Evolutionary conservation across 495 filamentous ascomycete genomes (phyloP), one percentile per base, ranked within the genome.

Genomic region (Aspergillus asperescens): DNA sequence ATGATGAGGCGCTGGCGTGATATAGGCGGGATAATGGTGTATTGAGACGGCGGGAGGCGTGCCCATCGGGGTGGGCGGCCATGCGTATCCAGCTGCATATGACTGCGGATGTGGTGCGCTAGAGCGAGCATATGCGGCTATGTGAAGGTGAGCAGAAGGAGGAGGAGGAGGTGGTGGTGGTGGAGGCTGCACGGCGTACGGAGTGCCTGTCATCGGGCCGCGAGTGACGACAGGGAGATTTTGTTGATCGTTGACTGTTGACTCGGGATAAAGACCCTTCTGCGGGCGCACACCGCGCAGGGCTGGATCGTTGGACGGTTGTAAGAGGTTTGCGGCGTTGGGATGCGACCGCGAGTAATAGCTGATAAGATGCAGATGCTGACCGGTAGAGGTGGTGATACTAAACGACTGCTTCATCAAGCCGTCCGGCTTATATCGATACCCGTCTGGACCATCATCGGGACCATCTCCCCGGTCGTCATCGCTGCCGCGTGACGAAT

Each of bases 371-470:
- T 98, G 93, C 5, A 98, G 80, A 60, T 97, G 95, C 54, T 96
- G 89, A 24, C 88, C 87, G 18, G 77, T 80, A 7, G 87, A 85
- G 2, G 92, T 97, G 4, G 92, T 95, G 65, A 98, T 97, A 74
- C 92, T 96, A 77, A 97, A 98, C 0, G 93, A 97, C 69, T 98
- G 93, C 76, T 98, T 98, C 90, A 96, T 95, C 29, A 98, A 74
- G 0, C 93, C 93, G 60, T 97, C 93, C 1, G 88, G 85, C 73
- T 98, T 98, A 70, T 98, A 98, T 48, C 92, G 81, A 66, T 97
- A 98, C 10, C 93, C 93, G 66, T 98, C 93, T 0, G 88, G 93
- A 29, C 91, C 93, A 37, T 89, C 88, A 25, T 92, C 89, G 0
- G 68, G 71, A 53, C 84, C 84, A 57, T 82, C 80, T 41, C 85